Evolutionary conservation across 2,329 filamentous ascomycete species (phyloP).

Genomic region (Purpureocillium takamizusanense): DNA sequence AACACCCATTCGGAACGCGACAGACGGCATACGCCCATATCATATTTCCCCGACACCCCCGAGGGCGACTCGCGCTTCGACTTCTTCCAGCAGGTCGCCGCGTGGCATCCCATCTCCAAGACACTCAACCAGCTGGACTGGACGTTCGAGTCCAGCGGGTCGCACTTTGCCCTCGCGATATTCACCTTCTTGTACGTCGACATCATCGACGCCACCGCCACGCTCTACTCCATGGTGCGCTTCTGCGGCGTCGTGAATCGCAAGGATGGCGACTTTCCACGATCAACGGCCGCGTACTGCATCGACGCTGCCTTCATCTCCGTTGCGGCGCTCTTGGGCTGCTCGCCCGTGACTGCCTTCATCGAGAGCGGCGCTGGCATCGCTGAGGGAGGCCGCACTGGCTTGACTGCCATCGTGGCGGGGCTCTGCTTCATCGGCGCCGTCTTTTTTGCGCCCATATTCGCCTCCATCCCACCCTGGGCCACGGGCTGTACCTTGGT

Average conservation of each 20-base stretch:
- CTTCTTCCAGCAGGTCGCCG: conserved; percentile 65
- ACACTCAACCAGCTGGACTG: conserved; percentile 58
- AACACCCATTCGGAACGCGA: background rate
- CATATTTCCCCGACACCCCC: conserved; percentile 60
- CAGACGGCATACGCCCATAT: conserved; percentile 57
- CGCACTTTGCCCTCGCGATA: conserved; percentile 60
- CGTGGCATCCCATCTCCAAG: conserved; percentile 60
- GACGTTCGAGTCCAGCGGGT: conserved; percentile 45
- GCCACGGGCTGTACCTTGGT: conserved; percentile 67
- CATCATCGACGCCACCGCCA: conserved; percentile 70
- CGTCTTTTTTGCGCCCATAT: conserved; percentile 68
- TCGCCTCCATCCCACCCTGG: conserved; percentile 70
- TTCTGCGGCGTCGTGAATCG: conserved; percentile 59
- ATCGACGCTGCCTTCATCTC: conserved; percentile 64
- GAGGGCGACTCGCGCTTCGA: conserved; percentile 57
- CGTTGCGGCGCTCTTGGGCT: conserved; percentile 60
- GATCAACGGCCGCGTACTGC: conserved; percentile 71
- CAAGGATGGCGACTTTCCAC: conserved; percentile 72
- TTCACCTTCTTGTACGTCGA: conserved; percentile 76
- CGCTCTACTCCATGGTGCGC: conserved; percentile 72
- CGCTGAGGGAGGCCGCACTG: conserved; percentile 64
- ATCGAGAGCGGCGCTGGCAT: conserved; percentile 71
- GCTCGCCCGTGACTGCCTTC: conserved; percentile 64
- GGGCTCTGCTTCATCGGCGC: conserved; percentile 63
- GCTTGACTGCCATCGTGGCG: conserved; percentile 60